phyloP scores from a whole-genome alignment of 2,329 filamentous ascomycete species.

The Beauveria medogensis region DNA sequence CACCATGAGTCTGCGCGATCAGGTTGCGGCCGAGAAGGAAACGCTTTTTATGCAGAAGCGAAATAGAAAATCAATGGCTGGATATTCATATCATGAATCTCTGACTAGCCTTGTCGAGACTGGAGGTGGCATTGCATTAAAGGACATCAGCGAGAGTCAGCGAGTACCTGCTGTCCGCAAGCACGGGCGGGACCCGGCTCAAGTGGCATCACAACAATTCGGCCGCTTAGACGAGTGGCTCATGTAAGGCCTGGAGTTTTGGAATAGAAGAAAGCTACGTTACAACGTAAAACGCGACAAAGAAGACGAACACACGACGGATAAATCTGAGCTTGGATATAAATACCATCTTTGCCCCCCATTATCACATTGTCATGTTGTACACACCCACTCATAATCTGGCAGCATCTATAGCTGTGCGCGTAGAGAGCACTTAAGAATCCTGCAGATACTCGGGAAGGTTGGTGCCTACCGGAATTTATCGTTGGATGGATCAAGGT shows the following conservation, averaged over 20 bases:
- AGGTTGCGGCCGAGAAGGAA: neutral
- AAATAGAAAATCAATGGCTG: neutral
- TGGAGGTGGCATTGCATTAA: slow-evolving; percentile 6
- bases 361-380: neutral
- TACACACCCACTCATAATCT: slow-evolving; percentile 25
- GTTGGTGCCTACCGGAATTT: too few relatives aligned
- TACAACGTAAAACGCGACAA: neutral
- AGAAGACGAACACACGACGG: too few relatives aligned
- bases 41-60: neutral
- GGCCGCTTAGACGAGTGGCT: slow-evolving; percentile 6
- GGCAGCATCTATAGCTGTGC: slow-evolving; percentile 22
- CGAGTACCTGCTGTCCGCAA: slow-evolving; percentile 7
- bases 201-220: neutral
- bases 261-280: neutral
- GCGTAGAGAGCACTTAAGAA: slow-evolving; percentile 20
- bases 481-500: neutral
- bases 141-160: slow-evolving; percentile 2
- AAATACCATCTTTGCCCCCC: neutral
- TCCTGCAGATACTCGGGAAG: slow-evolving; percentile 9
- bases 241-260: neutral
- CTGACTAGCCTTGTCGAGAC: slow-evolving; percentile 9
- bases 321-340: too few relatives aligned
- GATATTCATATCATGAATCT: slow-evolving; percentile 5
- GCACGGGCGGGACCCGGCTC: slow-evolving; percentile 3
- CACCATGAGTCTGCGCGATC: slow-evolving; percentile 22